Conservation (phyloP, 2,329 filamentous ascomycete genomes). For the Trichoderma sp. region DNA sequence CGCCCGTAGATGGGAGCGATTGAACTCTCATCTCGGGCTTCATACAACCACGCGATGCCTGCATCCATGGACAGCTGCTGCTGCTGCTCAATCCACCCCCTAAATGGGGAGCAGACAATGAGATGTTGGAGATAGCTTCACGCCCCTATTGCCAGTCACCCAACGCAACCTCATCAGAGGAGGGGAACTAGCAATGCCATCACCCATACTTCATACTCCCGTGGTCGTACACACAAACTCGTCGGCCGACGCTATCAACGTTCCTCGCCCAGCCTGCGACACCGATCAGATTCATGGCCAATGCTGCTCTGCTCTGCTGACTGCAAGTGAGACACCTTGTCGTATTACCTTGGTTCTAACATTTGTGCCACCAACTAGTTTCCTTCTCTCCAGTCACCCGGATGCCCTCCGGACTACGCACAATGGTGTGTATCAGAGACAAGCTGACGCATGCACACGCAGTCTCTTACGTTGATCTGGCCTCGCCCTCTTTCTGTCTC, state of each 20-base stretch:
- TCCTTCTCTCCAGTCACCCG: conserved; percentile 1
- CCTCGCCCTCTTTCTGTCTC: not conserved
- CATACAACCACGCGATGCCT: not conserved
- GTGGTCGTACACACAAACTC: conserved; percentile 8
- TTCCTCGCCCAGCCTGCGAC: not conserved
- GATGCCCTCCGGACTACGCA: conserved; percentile 10
- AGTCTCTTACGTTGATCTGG: not conserved
- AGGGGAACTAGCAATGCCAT: conserved; percentile 7
- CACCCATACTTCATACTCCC: conserved; percentile 7
- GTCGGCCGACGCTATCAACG: conserved; percentile 16
- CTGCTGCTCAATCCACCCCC: not conserved
- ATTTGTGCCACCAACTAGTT: conserved; percentile 6
- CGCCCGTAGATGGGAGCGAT: not conserved
- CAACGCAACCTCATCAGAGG: not conserved
- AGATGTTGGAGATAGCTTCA: not conserved
- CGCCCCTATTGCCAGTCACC: not conserved
- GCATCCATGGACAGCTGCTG: not conserved
- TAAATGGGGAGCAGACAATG: not conserved
- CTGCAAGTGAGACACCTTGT: conserved; percentile 11
- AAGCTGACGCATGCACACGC: conserved; percentile 4
- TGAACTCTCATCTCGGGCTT: not conserved
- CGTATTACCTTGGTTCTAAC: not conserved
- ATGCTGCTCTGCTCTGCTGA: not conserved
- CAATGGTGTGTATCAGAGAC: conserved; percentile 15
- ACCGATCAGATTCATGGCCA: not conserved